Conservation (phyloP, 164 flowering plant species). For the Echeveria elegans region DNA sequence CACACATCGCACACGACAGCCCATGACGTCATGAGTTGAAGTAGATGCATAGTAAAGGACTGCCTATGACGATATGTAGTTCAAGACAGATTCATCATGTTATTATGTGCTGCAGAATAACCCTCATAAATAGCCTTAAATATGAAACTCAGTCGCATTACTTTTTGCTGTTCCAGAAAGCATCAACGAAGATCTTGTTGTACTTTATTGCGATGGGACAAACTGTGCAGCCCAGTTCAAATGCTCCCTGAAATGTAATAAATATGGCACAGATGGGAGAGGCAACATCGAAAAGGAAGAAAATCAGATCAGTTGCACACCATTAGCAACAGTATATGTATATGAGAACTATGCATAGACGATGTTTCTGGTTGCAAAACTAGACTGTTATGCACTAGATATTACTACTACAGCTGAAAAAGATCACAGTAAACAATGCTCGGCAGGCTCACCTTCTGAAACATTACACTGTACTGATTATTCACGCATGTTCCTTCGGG, state of each 20-base stretch:
- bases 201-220: conserved; percentile 98
- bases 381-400: too few relatives aligned
- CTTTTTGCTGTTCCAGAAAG: conserved; percentile 86
- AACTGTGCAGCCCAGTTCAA: conserved; percentile 92
- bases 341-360: too few relatives aligned
- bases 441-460: conserved; percentile 63
- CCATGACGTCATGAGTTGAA: conserved; percentile 99
- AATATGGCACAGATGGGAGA: background rate
- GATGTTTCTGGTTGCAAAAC: too few relatives aligned
- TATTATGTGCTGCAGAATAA: background rate
- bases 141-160: background rate
- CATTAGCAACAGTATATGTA: too few relatives aligned
- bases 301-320: too few relatives aligned
- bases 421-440: background rate
- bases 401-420: background rate
- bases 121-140: background rate
- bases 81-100: background rate
- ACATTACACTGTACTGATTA: conserved; percentile 92
- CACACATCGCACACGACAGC: conserved; percentile 99
- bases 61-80: conserved; percentile 39
- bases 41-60: conserved; percentile 85
- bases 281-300: background rate
- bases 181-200: conserved; percentile 96
- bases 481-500: conserved; percentile 99
- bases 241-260: conserved; percentile 57